Percentiles rank a stretch among this genome's conserved stretches.
Conservation (phyloP, 202 grass and related monocot genomes). For the Panicum virgatum region DNA sequence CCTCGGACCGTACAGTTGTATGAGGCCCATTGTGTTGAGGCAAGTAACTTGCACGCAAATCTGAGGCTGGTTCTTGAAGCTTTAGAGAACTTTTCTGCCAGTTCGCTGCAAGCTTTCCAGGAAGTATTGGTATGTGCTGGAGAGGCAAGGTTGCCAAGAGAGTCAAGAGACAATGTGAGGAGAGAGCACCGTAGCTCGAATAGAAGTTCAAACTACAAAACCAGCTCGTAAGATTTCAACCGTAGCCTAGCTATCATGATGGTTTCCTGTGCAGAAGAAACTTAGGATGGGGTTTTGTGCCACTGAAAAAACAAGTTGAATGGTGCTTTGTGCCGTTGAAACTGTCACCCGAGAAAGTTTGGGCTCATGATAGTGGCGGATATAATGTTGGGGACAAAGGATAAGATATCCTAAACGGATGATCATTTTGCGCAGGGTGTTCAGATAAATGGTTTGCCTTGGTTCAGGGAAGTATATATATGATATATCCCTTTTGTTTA, state of each 20-base stretch:
- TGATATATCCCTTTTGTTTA: neutral
- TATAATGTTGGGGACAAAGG: neutral
- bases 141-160: constrained; percentile 29
- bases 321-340: neutral
- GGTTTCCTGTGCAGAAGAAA: neutral
- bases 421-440: neutral
- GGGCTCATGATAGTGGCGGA: neutral
- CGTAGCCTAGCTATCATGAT: constrained; percentile 14
- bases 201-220: neutral
- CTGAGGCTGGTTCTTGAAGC: constrained; percentile 60
- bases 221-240: constrained; percentile 14
- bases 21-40: constrained; percentile 41
- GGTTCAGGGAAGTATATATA: neutral
- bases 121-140: constrained; percentile 50
- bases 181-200: neutral
- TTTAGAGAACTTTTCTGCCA: constrained; percentile 54
- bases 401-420: neutral
- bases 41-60: constrained; percentile 51
- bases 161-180: constrained; percentile 32
- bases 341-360: neutral
- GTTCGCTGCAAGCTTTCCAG: constrained; percentile 61
- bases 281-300: neutral
- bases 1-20: constrained; percentile 28
- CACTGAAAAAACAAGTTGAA: neutral
- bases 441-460: neutral